phyloP scores from a whole-genome alignment of 495 filamentous ascomycete species.

The Aspergillus indologenus region DNA sequence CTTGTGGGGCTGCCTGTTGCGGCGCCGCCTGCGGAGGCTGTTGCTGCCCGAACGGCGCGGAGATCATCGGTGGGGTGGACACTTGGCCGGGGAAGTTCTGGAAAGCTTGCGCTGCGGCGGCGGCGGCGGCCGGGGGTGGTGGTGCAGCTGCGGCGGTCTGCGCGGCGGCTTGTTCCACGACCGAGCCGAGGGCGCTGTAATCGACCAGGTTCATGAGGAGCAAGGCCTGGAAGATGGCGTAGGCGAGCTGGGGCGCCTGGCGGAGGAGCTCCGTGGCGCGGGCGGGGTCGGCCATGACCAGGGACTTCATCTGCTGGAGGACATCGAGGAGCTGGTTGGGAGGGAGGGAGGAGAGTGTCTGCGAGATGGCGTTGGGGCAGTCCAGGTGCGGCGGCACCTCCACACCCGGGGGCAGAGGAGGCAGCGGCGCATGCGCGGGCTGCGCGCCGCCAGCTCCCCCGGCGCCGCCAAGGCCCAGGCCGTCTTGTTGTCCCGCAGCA shows the following conservation, averaged over 20 bases:
- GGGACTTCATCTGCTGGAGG: slow-evolving; percentile 87
- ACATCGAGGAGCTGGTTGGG: slow-evolving; percentile 91
- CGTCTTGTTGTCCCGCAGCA: slow-evolving; percentile 13
- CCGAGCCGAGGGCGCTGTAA: slow-evolving; percentile 50
- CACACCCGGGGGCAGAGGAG: slow-evolving; percentile 78
- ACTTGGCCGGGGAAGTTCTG: slow-evolving; percentile 42
- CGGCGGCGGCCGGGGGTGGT: slow-evolving; percentile 16
- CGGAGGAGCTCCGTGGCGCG: slow-evolving; percentile 84
- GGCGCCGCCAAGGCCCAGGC: slow-evolving; percentile 30
- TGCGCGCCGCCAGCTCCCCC: slow-evolving; percentile 38
- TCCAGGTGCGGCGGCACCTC: slow-evolving; percentile 76
- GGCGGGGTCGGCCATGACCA: slow-evolving; percentile 74
- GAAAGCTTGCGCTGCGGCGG: slow-evolving; percentile 31
- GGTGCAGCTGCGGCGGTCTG: slow-evolving; percentile 34
- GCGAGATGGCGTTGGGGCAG: slow-evolving; percentile 86
- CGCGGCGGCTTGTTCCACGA: slow-evolving; percentile 54
- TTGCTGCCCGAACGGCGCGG: slow-evolving; percentile 45
- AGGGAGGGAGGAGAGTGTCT: slow-evolving; percentile 80
- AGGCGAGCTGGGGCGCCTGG: slow-evolving; percentile 88
- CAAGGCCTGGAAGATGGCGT: slow-evolving; percentile 93
- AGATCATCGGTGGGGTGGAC: slow-evolving; percentile 57
- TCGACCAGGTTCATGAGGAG: slow-evolving; percentile 92
- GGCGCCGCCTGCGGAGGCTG: slow-evolving; percentile 38
- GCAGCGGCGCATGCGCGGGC: slow-evolving; percentile 50
- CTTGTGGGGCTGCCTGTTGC: slow-evolving; percentile 41